Conservation (phyloP, 1,139 yeast genomes). For the Debaryomyces udenii region DNA sequence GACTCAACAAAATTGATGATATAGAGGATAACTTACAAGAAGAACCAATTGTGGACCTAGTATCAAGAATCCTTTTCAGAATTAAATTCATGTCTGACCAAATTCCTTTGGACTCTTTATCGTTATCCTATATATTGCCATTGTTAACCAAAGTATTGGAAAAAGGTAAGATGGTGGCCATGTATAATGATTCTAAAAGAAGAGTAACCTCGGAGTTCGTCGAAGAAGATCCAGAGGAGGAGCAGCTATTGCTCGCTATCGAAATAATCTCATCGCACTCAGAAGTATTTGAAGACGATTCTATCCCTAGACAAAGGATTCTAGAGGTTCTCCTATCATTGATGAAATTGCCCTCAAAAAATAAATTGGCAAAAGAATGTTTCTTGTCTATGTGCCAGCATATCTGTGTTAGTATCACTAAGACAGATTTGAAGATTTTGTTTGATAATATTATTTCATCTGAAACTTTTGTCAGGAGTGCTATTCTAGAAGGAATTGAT, state of each 20-base stretch:
- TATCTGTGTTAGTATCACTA: slow-evolving; percentile 62
- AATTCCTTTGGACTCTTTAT: slow-evolving; percentile 65
- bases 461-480: slow-evolving; percentile 70
- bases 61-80: slow-evolving; percentile 72
- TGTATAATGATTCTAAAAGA: slow-evolving; percentile 52
- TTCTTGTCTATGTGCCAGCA: slow-evolving; percentile 74
- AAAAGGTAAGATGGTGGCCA: slow-evolving; percentile 57
- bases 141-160: slow-evolving; percentile 64
- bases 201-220: slow-evolving; percentile 62
- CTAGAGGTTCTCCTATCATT: slow-evolving; percentile 65
- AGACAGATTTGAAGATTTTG: slow-evolving; percentile 60
- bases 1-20: slow-evolving; percentile 47
- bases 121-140: slow-evolving; percentile 77
- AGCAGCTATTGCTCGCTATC: slow-evolving; percentile 74
- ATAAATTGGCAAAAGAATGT: slow-evolving; percentile 82
- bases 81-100: slow-evolving; percentile 77
- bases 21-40: slow-evolving; percentile 47
- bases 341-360: slow-evolving; percentile 73
- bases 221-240: slow-evolving; percentile 86
- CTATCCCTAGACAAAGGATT: slow-evolving; percentile 70
- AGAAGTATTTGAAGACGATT: slow-evolving; percentile 65
- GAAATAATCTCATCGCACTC: slow-evolving; percentile 79
- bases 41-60: slow-evolving; percentile 56
- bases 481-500: slow-evolving; percentile 83
- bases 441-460: slow-evolving; percentile 63